A percentile compares a stretch with the other conserved stretches of the same genome.
These are phyloP conservation scores for Candida glucosophila DNA, from an alignment of 1,139 yeast genomes.

Conservation along the genomic window DNA sequence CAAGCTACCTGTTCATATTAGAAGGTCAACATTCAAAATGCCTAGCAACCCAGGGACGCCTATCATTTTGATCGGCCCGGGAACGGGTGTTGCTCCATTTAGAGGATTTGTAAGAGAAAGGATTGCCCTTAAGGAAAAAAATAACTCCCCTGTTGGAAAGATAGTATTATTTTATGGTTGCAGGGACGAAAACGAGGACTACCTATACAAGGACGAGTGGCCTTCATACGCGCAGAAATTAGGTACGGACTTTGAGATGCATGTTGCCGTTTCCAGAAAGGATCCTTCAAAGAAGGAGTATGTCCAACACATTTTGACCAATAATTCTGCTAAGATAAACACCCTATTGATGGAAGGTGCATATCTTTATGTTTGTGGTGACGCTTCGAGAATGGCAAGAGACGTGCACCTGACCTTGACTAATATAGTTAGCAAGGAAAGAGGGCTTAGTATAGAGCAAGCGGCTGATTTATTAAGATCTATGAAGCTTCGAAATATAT, in stretches of 20 bases:
- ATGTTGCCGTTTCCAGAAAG: slow-evolving; percentile 84
- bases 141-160: slow-evolving; percentile 57
- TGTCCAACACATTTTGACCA: slow-evolving; percentile 73
- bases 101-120: slow-evolving; percentile 90
- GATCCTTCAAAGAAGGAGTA: slow-evolving; percentile 58
- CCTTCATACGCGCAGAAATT: slow-evolving; percentile 53
- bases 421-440: slow-evolving; percentile 52
- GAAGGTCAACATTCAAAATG: slow-evolving; percentile 90
- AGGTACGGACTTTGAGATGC: slow-evolving; percentile 60
- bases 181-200: slow-evolving; percentile 68
- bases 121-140: slow-evolving; percentile 34
- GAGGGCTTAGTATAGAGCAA: slow-evolving; percentile 49
- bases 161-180: slow-evolving; percentile 80
- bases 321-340: slow-evolving; percentile 48
- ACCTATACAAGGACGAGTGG: slow-evolving; percentile 84
- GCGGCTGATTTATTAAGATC: slow-evolving; percentile 76
- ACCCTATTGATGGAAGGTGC: slow-evolving; percentile 68
- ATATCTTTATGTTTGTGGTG: slow-evolving; percentile 92
- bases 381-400: slow-evolving; percentile 93
- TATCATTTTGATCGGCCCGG: slow-evolving; percentile 91
- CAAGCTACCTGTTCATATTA: slow-evolving; percentile 83
- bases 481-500: slow-evolving; percentile 76
- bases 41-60: slow-evolving; percentile 86
- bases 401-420: slow-evolving; percentile 78
- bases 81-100: slow-evolving; percentile 98